Base-by-base conservation (phyloP, 495 filamentous ascomycete species). In the Platismatia glauca region DNA sequence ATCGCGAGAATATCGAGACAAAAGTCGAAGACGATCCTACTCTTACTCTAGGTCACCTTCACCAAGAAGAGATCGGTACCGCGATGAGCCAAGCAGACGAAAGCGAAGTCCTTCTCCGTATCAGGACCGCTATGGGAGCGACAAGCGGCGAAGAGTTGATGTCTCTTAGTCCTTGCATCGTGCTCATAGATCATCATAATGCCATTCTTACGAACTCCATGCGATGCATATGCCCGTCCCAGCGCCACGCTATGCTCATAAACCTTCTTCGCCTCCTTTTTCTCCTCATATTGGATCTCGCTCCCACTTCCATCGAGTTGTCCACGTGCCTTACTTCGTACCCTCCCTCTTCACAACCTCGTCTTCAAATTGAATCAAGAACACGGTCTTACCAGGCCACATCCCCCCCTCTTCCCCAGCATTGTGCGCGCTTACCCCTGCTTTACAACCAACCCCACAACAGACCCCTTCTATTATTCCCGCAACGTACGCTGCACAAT, bases 381-480 rank as follows among this genome's bases (percentile, higher is more conserved):
- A 97, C 29, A 97, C 91, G 63, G 94, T 98, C 75, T 91, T 90
- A 46, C 88, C 87, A 1, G 94, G 94, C 89, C 90, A 97, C 86
- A 96, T 86, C 66, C 87, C 86, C 65, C 85, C 81, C 67, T 88
- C 86, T 67, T 86, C 81, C 27, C 79, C 84, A 60, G 90, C 90
- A 70, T 85, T 91, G 77, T 97, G 95, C 66, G 95, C 94, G 62
- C 89, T 93, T 31, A 97, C 95, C 64, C 87, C 85, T 5, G 90
- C 89, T 61, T 87, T 85, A 73, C 97, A 95, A 12, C 87, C 90
- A 59, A 89, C 88, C 9, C 90, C 92, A 75, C 96, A 94, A 72
- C 92, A 94, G 0, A 95, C 86, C 8, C 95, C 94, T 81, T 98
- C 94, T 60, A 98, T 86, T 60, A 98, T 89, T 1, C 94, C 94